Evolutionary conservation across 1,284 basidiomycete genomes (phyloP).

Genomic region (Rhodotorula sp.): DNA sequence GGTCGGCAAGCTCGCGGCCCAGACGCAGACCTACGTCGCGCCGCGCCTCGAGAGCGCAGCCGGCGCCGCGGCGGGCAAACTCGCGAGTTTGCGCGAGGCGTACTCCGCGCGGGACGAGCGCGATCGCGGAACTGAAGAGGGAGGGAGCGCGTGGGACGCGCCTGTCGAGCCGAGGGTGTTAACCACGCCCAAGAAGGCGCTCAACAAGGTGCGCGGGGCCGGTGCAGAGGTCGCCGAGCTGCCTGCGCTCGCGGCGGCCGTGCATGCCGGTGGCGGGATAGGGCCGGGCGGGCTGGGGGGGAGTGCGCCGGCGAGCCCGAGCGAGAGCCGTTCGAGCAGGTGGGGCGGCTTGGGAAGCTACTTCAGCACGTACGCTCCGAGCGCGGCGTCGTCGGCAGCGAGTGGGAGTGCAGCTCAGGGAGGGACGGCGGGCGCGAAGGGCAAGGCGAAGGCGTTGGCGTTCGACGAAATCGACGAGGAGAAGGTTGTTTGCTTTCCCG

Average conservation of each 20-base stretch:
- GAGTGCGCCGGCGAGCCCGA: background rate
- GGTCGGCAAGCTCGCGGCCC: conserved; percentile 3
- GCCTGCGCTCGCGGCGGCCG: background rate
- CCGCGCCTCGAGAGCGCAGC: conserved; percentile 9
- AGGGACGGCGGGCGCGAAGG: background rate
- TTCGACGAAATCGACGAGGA: conserved; percentile 28
- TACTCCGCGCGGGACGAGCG: background rate
- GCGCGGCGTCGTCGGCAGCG: background rate
- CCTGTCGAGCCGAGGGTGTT: background rate
- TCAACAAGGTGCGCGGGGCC: background rate
- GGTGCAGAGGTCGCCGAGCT: background rate
- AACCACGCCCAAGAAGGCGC: conserved; percentile 19
- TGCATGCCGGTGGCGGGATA: background rate
- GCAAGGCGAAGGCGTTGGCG: conserved; percentile 1
- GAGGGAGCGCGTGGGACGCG: background rate
- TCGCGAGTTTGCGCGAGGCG: conserved; percentile 1
- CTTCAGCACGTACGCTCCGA: background rate
- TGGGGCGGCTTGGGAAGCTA: background rate
- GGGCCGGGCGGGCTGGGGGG: background rate
- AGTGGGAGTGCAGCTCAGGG: background rate
- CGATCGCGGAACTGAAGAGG: background rate
- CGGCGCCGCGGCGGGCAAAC: background rate
- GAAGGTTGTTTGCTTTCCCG: conserved; percentile 36
- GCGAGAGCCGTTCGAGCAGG: background rate
- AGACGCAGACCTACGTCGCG: conserved; percentile 6